Evolutionary conservation across 2,329 filamentous ascomycete species (phyloP), one percentile per base, ranked within the genome.

Genomic region (Penicillium sp.): DNA sequence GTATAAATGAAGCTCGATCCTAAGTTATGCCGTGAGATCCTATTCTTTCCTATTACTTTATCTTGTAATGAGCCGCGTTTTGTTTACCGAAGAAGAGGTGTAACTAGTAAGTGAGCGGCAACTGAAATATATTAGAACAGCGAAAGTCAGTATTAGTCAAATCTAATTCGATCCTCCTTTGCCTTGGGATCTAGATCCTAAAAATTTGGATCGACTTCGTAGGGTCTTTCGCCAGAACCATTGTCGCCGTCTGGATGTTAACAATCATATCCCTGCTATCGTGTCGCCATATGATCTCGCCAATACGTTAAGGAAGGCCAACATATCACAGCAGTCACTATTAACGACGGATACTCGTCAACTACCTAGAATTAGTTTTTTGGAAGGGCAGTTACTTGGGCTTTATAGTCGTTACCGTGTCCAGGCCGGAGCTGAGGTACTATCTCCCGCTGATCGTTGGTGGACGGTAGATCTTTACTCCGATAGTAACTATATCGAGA

Each of bases 391-490:
- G 44, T 52, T 73, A 15, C 39, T 61, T 39, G 66, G 65, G 44
- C 66, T 74, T 27, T 59, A 71, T 57, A 64, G 71, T 23, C 55
- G 58, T 48, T 53, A 72, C 57, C 52, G 61, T 27, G 12, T 68
- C 19, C 29, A 63, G 53, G 63, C 59, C 10, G 66, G 52, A 9
- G 55, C 58, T 36, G 54, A 70, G 35, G 15, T 65, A 21, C 47
- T 71, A 13, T 38, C 64, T 29, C 57, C 60, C 7, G 27, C 45
- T 36, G 57, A 71, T 53, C 53, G 58, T 33, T 70, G 60, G 66
- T 74, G 64, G 70, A 66, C 58, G 19, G 69, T 73, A 1, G 67
- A 74, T 58, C 53, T 73, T n/a, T 74, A 70, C 53, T 54, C 65
- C 12, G 61, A 66, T 58, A 62, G 69, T 49, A 38, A 49, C 43